A percentile compares a stretch with the other conserved stretches of the same genome.
phyloP scores from a whole-genome alignment of 768 basidiomycete species.

The Panaeolus cyanescens region DNA sequence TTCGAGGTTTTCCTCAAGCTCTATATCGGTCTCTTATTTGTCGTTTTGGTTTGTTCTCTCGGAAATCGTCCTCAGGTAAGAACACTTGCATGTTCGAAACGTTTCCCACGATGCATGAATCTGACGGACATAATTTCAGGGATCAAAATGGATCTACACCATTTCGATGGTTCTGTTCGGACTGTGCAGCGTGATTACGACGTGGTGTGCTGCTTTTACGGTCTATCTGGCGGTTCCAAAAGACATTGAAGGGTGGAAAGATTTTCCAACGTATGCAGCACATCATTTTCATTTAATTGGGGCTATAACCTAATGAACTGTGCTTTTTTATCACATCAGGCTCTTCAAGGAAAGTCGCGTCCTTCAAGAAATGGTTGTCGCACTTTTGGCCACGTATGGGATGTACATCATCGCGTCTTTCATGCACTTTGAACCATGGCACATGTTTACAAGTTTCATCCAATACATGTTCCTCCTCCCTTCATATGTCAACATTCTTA shows the following conservation, averaged over 20 bases:
- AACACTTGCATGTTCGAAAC: conserved; percentile 6
- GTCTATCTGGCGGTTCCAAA: conserved; percentile 86
- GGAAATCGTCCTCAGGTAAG: conserved; percentile 81
- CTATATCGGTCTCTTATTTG: conserved; percentile 84
- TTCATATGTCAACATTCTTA: conserved; percentile 75
- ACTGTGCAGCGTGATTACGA: conserved; percentile 72
- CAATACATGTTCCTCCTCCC: conserved; percentile 94
- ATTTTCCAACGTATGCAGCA: conserved; percentile 61
- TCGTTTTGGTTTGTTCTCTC: conserved; percentile 83
- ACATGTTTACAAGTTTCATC: conserved; percentile 91
- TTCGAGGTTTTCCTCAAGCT: conserved; percentile 82
- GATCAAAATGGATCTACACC: conserved; percentile 85
- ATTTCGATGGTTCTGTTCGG: conserved; percentile 79
- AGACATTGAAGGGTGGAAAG: conserved; percentile 71
- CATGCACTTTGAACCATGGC: conserved; percentile 95
- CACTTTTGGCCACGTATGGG: conserved; percentile 75
- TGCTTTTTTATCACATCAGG: conserved; percentile 26
- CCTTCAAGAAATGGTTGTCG: conserved; percentile 84
- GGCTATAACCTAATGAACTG: neutral
- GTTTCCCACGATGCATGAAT: neutral
- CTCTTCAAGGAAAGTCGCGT: conserved; percentile 67
- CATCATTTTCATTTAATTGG: conserved; percentile 8
- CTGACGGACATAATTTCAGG: conserved; percentile 36
- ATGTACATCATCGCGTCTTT: conserved; percentile 86
- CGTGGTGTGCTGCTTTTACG: conserved; percentile 91